Evolutionary conservation across 768 basidiomycete species (phyloP), one percentile per base, ranked within the genome.

Genomic region (Trametes maxima): DNA sequence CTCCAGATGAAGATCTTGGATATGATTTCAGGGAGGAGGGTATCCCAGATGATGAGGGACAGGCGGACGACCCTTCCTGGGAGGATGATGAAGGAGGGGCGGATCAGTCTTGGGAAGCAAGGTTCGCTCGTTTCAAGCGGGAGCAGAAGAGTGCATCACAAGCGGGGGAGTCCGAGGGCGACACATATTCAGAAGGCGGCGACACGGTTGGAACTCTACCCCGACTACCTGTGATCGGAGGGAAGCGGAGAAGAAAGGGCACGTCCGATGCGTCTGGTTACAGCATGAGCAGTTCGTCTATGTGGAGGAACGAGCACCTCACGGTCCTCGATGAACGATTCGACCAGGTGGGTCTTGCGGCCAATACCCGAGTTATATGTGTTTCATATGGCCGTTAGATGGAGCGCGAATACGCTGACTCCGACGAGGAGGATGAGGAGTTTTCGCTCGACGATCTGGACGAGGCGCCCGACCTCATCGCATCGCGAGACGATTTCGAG

Each of bases 271-370:
- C 92, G 10, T 94, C 92, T 21, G 95, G 93, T 13, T 96, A 96
- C 79, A 93, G 90, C 71, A 98, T 99, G 95, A 96, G 92, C 73
- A 95, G 93, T 68, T 94, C 94, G 3, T 94, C 94, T 14, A 94
- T 98, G 91, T 91, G 85, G 76, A 85, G 97, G 46, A 98, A 92
- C 65, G 90, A 94, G 67, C 88, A 93, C 0, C 75, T 98, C 28
- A 85, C 92, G 53, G 89, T 87, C 2, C 79, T 99, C 44, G 97
- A 99, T 70, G 94, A 98, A 70, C 84, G 88, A 12, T 99, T 98
- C 70, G 95, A 98, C 68, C 87, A 94, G 81, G 97, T 94, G 66
- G 63, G 81, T 69, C 16, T 46, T 7, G 10, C 6, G n/a, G 1
- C 6, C 16, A 19, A 16, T 21, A 24, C 10, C 16, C 10, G 7